These are phyloP conservation scores for Theileria parva DNA, from an alignment of 169 alveolate genomes.

Conservation along the genomic window DNA sequence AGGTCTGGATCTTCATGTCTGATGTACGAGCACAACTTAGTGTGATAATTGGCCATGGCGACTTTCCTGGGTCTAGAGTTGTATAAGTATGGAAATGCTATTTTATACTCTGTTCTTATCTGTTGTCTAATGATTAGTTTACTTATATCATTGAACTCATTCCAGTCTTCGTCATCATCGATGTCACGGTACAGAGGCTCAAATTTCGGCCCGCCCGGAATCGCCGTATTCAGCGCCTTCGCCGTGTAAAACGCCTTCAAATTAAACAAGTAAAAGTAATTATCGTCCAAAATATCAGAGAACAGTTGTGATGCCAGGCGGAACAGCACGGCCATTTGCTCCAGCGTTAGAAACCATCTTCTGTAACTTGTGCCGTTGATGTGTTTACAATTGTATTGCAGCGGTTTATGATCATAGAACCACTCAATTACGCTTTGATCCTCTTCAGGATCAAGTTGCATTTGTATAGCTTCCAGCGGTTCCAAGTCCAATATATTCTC, in stretches of 20 bases:
- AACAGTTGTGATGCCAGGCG: constrained; percentile 96
- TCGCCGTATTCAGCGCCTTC: constrained; percentile 99
- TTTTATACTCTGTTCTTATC: constrained; percentile 97
- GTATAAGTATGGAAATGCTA: constrained; percentile 99
- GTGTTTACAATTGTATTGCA: constrained; percentile 63
- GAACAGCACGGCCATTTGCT: constrained; percentile 96
- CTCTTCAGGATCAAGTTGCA: constrained; percentile 97
- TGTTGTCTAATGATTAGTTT: constrained; percentile 95
- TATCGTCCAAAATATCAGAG: constrained; percentile 94
- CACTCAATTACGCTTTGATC: constrained; percentile 98
- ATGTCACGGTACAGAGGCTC: constrained; percentile 98
- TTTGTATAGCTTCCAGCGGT: constrained; percentile 98
- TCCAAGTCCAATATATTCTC: constrained; percentile 98
- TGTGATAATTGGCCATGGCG: constrained; percentile 85
- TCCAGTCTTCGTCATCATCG: constrained; percentile 99
- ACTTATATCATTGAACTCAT: constrained; percentile 98
- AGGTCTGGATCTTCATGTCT: constrained; percentile 91
- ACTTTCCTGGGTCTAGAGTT: constrained; percentile 95
- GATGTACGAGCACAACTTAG: constrained; percentile 82
- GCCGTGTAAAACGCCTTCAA: constrained; percentile 97
- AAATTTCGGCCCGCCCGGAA: constrained; percentile 99
- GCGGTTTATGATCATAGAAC: constrained; percentile 91
- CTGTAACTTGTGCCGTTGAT: constrained; percentile 90
- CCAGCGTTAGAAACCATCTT: constrained; percentile 92
- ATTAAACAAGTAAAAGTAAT: constrained; percentile 97